Evolutionary conservation across 805 yeast species (phyloP), one percentile per base, ranked within the genome.

Genomic region (Zygotorulaspora danielsina): DNA sequence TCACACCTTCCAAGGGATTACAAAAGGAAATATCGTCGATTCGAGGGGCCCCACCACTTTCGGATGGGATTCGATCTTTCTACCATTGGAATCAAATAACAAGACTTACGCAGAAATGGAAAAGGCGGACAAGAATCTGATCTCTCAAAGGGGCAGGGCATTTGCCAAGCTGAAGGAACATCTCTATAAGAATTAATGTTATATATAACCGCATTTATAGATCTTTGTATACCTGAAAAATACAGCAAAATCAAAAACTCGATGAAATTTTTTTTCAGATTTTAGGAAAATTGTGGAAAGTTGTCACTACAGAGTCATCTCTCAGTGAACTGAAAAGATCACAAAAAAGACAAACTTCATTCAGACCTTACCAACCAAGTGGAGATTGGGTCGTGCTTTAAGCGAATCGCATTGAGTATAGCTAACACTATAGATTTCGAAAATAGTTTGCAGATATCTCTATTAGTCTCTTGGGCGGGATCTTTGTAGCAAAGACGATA

Each of bases 61-160:
- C 60, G 99, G 99, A 1, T 93, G 96, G 95, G 97, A 93, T 65
- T 79, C 96, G 6, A 67, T 85, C 36, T 93, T 93, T 62, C 73
- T 81, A 65, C 98, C 98, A 2, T 29, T 44, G 1, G 62, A 53
- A 34, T 44, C 54, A 6, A 66, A 69, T 19, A 96, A 95, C 2
- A 65, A 72, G 15, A 84, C 93, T 0, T 89, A 87, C 57, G 97
- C 97, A 8, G 97, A 93, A 63, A 78, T 93, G 89, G 79, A 75
- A 37, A 84, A 84, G 57, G 56, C 62, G 2, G 69, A 72, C 20
- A 93, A 94, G 69, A 89, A 93, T 64, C 59, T 71, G 15, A 84
- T 93, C 46, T 82, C 95, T 49, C 98, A 94, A 57, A 74, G 99
- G 54, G 87, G 73, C 56, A 81, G 73, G 62, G 97, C 98, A 0